These are phyloP conservation scores for Zygosaccharomyces bisporus DNA, from an alignment of 805 yeast species.

Conservation along the genomic window DNA sequence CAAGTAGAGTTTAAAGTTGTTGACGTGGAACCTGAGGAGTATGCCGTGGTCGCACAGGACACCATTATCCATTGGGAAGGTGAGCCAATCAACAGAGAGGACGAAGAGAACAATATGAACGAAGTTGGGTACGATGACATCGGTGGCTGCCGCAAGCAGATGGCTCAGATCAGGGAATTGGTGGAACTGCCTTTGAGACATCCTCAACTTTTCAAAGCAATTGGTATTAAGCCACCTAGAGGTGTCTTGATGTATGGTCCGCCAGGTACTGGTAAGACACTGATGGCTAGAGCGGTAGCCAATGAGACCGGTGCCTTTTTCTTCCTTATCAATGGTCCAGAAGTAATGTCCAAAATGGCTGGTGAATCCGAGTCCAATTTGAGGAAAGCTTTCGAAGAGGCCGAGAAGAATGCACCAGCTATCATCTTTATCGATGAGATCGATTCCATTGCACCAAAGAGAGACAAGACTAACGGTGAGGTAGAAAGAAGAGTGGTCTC, in stretches of 20 bases:
- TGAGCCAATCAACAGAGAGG: slow-evolving; percentile 91
- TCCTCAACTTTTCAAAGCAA: slow-evolving; percentile 95
- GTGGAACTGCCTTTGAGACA: slow-evolving; percentile 98
- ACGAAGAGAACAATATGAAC: slow-evolving; percentile 91
- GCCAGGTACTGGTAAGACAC: slow-evolving; percentile 99
- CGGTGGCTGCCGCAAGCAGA: slow-evolving; percentile 98
- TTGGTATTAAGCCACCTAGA: slow-evolving; percentile 98
- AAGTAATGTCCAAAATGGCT: slow-evolving; percentile 99
- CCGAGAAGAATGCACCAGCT: slow-evolving; percentile 97
- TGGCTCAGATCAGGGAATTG: slow-evolving; percentile 98
- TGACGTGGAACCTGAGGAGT: slow-evolving; percentile 96
- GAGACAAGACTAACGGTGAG: slow-evolving; percentile 99
- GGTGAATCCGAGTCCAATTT: slow-evolving; percentile 97
- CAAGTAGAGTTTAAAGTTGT: slow-evolving; percentile 98
- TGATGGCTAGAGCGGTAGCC: slow-evolving; percentile 99
- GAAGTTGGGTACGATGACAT: slow-evolving; percentile 99
- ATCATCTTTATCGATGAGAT: slow-evolving; percentile 98
- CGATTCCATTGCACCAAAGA: slow-evolving; percentile 98
- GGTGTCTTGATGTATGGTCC: slow-evolving; percentile 99
- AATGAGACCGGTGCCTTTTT: slow-evolving; percentile 99
- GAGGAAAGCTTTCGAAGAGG: slow-evolving; percentile 98
- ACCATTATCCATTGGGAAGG: slow-evolving; percentile 98
- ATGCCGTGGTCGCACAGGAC: slow-evolving; percentile 97
- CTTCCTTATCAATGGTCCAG: slow-evolving; percentile 97
- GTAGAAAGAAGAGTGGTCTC: slow-evolving; percentile 99